These are phyloP conservation scores for Diaporthe citriasiana DNA, from an alignment of 2,329 filamentous ascomycete species.

Conservation along the genomic window DNA sequence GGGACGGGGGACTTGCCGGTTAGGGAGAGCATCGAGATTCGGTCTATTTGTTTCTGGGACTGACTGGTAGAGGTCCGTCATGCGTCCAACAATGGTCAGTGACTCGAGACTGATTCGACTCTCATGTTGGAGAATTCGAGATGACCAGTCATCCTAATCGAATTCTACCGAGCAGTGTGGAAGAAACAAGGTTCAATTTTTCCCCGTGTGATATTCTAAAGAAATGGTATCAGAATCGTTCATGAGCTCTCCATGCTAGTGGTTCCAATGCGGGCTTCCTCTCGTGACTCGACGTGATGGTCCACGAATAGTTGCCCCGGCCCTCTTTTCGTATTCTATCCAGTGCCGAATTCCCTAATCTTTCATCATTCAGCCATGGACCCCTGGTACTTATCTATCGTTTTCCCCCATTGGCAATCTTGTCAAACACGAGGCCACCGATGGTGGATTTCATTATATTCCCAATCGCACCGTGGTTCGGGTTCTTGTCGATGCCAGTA, in stretches of 20 bases:
- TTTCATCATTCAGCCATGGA: neutral
- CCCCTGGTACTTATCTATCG: neutral
- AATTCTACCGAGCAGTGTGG: neutral
- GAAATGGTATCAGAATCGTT: constrained; percentile 1
- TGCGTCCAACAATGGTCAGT: no score
- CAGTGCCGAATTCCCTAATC: neutral
- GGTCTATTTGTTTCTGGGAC: constrained; percentile 21
- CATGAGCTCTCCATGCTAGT: neutral
- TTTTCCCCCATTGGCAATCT: constrained; percentile 47
- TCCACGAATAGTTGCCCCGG: no score
- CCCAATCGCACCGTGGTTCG: constrained; percentile 45
- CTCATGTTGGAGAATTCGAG: neutral
- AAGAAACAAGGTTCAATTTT: neutral
- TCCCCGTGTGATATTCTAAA: neutral
- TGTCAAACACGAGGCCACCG: constrained; percentile 47
- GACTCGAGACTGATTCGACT: neutral
- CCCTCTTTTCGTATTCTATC: neutral
- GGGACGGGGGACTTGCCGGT: constrained; percentile 8
- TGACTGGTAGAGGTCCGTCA: neutral
- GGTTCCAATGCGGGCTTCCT: neutral
- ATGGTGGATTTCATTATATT: constrained; percentile 43
- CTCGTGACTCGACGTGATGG: no score
- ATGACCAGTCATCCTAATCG: neutral
- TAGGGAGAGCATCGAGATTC: constrained; percentile 29
- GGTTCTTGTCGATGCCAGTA: constrained; percentile 43